Evolutionary conservation across 2,329 filamentous ascomycete genomes (phyloP).

Genomic region (Bretziella fagacearum): DNA sequence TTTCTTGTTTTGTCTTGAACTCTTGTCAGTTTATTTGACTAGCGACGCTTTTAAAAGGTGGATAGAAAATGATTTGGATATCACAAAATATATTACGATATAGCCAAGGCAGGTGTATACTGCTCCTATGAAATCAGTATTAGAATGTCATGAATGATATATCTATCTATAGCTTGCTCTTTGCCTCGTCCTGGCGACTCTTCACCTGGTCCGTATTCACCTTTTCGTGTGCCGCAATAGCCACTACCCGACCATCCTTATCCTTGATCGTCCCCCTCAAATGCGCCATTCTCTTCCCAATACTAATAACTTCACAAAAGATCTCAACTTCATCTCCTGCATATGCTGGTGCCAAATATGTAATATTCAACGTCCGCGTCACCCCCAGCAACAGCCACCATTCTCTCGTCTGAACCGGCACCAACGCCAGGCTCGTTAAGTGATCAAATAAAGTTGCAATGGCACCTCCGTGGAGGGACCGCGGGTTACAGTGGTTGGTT

Average conservation of each 20-base stretch:
- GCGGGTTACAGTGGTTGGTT: conserved; percentile 34
- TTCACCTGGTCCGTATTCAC: conserved; percentile 36
- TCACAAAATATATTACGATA: background rate
- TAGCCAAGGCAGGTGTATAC: background rate
- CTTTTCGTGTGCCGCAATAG: conserved; percentile 48
- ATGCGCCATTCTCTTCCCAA: conserved; percentile 36
- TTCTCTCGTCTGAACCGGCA: conserved; percentile 38
- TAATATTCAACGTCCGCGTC: conserved; percentile 46
- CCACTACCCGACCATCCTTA: conserved; percentile 35
- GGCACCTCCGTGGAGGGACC: conserved; percentile 46
- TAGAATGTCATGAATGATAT: background rate
- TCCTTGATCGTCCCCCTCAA: conserved; percentile 38
- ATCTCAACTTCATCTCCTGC: conserved; percentile 34
- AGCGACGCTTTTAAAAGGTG: conserved; percentile 3
- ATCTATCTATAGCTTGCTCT: conserved; percentile 34
- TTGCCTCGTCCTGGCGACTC: background rate
- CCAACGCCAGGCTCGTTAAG: conserved; percentile 41
- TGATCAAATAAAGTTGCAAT: conserved; percentile 51
- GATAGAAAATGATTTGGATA: background rate
- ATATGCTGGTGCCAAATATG: conserved; percentile 47
- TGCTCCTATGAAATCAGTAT: background rate
- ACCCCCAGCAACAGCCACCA: conserved; percentile 44
- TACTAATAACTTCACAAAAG: conserved; percentile 39
- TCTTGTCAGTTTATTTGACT: background rate
- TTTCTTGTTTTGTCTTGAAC: background rate